Percentiles rank a stretch among this genome's conserved stretches.
Evolutionary conservation across 805 yeast genomes (phyloP).

Genomic region (Candida xiaguanensis): DNA sequence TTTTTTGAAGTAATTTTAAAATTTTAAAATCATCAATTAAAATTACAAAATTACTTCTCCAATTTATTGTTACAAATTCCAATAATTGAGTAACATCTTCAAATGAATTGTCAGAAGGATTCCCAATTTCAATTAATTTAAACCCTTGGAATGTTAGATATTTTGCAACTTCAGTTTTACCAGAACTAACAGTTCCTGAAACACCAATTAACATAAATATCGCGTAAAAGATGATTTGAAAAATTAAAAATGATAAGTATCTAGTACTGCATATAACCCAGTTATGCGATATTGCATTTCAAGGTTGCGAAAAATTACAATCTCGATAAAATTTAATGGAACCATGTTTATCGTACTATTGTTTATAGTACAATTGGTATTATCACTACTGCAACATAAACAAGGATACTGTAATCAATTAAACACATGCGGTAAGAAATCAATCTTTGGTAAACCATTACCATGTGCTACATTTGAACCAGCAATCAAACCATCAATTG

Average conservation of each 20-base stretch:
- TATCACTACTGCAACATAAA: slow-evolving; percentile 19
- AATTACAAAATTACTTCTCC: slow-evolving; percentile 62
- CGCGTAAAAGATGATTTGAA: too few species aligned
- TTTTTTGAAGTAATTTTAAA: slow-evolving; percentile 47
- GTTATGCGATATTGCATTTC: too few species aligned
- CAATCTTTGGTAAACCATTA: slow-evolving; percentile 71
- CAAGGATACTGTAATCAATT: slow-evolving; percentile 54
- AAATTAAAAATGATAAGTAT: too few species aligned
- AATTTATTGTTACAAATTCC: slow-evolving; percentile 60
- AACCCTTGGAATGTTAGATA: slow-evolving; percentile 58
- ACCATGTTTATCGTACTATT: slow-evolving; percentile 4
- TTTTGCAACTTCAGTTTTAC: slow-evolving; percentile 59
- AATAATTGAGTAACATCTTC: slow-evolving; percentile 41
- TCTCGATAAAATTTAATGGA: too few species aligned
- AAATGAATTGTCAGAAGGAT: neutral
- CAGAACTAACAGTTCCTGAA: slow-evolving; percentile 67
- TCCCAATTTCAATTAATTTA: slow-evolving; percentile 17
- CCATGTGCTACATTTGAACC: slow-evolving; percentile 67
- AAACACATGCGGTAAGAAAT: slow-evolving; percentile 72
- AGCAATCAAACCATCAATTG: slow-evolving; percentile 46
- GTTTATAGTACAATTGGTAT: neutral
- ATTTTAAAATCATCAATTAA: slow-evolving; percentile 40
- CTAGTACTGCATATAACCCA: too few species aligned
- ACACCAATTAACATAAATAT: slow-evolving; percentile 64
- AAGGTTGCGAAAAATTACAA: too few species aligned